Base-by-base conservation (phyloP, 345 rosid genomes). In the Eucalyptus pumila region DNA sequence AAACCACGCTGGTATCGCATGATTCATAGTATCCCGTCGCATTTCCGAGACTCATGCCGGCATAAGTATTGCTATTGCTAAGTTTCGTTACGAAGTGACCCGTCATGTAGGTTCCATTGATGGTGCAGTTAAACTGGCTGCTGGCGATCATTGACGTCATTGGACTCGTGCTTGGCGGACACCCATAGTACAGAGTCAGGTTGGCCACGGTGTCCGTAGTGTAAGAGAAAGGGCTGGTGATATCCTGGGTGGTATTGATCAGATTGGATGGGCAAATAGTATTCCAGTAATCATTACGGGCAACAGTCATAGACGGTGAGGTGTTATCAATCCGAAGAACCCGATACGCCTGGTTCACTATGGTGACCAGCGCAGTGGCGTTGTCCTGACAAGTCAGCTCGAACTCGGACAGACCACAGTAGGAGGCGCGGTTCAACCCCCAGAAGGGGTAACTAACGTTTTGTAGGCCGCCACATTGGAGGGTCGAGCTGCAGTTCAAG, bases 21-120 rank as follows among this genome's bases (percentile, higher is more conserved):
- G 62, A 56, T 56, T 56, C 2, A 56, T 56, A 56, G 62, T 56
- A 56, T 9, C 2, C 1, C 60, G 0, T 2, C 9, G 1, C 2
- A 1, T 4, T 0, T 8, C 0, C 0, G 27, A 4, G 2, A 23
- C 2, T 8, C 3, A 54, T 4, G 60, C 60, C 27, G 1, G 2
- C 11, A 56, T 56, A 9, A 56, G 27, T 56, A 2, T 2, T 1
- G 60, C 27, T 56, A 65, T 62, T 27, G 15, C 6, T 13, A n/a
- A n/a, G 30, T 1, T 11, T 51, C 8, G 90, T 76, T 40, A 87
- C 6, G 42, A 51, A 87, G 80, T 69, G 54, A 17, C 86, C 23
- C 16, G 16, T 37, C 5, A 12, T 27, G 26, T 9, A 27, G 47
- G n/a, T 51, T 11, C 16, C 56, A 42, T 54, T 52, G 34, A 34